phyloP scores from a whole-genome alignment of 139 green algal species.

The Volvox reticuliferus region DNA sequence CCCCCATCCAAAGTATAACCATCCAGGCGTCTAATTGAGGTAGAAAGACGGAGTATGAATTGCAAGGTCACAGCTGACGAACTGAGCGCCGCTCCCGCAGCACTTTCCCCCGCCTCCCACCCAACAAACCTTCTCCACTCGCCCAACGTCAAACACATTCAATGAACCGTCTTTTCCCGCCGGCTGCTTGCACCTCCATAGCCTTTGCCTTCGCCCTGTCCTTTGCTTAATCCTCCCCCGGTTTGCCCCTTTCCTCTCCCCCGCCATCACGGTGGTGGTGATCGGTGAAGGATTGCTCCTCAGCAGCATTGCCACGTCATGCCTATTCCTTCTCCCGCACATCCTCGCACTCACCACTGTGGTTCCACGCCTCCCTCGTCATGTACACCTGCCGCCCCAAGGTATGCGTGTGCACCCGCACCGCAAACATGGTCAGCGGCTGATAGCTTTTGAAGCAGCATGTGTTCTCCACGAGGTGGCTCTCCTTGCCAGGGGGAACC shows the following conservation, averaged over 20 bases:
- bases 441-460: conserved; percentile 88
- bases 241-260: neutral
- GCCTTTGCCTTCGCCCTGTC: too few species aligned
- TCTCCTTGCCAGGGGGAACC: conserved; percentile 69
- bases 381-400: conserved; percentile 75
- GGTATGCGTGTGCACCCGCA: conserved; percentile 89
- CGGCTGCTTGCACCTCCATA: too few species aligned
- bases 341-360: conserved; percentile 35
- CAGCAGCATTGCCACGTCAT: too few species aligned
- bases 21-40: too few species aligned
- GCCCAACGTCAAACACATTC: neutral
- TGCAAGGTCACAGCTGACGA: too few species aligned
- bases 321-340: neutral
- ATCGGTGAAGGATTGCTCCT: too few species aligned
- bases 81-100: neutral
- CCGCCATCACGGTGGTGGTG: too few species aligned
- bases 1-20: too few species aligned
- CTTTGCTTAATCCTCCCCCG: too few species aligned
- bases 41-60: too few species aligned
- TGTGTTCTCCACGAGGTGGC: conserved; percentile 71
- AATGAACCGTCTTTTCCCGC: too few species aligned
- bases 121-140: neutral
- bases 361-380: conserved; percentile 47
- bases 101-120: neutral
- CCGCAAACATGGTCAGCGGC: conserved; percentile 81